Evolutionary conservation across 768 basidiomycete genomes (phyloP).

Genomic region (Pleurotus sapidus): DNA sequence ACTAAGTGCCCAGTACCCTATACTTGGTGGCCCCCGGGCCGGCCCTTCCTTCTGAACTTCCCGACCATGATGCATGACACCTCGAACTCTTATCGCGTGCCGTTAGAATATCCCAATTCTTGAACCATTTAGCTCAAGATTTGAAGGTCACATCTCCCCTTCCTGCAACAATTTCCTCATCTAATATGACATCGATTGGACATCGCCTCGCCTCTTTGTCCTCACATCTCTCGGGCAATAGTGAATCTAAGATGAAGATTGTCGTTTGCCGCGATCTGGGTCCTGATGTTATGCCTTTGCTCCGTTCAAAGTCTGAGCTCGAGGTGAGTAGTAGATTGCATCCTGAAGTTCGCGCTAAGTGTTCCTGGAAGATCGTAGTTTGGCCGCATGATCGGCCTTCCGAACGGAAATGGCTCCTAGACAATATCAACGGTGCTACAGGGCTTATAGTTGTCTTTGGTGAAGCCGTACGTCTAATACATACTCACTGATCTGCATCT

Average conservation of each 20-base stretch:
- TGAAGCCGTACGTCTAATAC: constrained; percentile 45
- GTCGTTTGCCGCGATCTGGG: constrained; percentile 63
- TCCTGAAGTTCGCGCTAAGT: neutral
- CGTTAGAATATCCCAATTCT: no score
- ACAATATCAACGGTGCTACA: constrained; percentile 62
- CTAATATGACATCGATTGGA: neutral
- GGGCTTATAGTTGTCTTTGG: constrained; percentile 65
- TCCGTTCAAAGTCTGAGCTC: constrained; percentile 46
- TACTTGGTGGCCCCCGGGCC: no score
- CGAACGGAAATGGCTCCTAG: constrained; percentile 67
- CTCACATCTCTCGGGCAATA: neutral
- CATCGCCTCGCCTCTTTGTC: constrained; percentile 3
- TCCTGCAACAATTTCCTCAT: neutral
- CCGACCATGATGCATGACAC: no score
- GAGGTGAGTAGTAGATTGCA: constrained; percentile 38
- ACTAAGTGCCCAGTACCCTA: no score
- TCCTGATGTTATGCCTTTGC: constrained; percentile 57
- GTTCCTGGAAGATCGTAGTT: constrained; percentile 28
- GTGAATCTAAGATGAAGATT: constrained; percentile 29
- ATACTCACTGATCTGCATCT: neutral
- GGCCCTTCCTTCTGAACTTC: no score
- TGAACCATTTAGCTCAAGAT: no score
- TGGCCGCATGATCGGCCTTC: constrained; percentile 55
- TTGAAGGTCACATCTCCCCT: constrained; percentile 1
- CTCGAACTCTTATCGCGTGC: no score